These are phyloP conservation scores for Aspergillus pseudoviridinutans DNA, from an alignment of 2,329 filamentous ascomycete genomes.

Conservation along the genomic window DNA sequence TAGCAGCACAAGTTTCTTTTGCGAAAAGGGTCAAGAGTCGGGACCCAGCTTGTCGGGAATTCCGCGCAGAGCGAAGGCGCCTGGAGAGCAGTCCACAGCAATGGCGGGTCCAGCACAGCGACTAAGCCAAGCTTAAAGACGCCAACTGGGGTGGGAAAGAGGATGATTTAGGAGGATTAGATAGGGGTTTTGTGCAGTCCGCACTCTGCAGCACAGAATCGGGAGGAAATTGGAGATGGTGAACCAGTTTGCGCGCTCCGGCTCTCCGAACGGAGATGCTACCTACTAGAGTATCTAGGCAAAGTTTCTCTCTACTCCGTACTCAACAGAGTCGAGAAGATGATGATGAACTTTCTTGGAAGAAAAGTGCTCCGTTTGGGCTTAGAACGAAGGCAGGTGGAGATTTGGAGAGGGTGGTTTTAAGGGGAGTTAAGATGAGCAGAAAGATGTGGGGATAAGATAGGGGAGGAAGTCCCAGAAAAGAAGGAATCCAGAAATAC, in stretches of 20 bases:
- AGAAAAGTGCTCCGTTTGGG: background rate
- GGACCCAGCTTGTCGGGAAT: constrained; percentile 25
- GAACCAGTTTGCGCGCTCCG: background rate
- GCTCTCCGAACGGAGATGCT: background rate
- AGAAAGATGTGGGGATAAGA: background rate
- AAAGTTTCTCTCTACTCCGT: background rate
- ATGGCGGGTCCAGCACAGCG: constrained; percentile 21
- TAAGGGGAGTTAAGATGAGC: background rate
- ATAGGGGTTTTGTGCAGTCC: constrained; percentile 5
- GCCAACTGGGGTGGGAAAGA: constrained; percentile 16
- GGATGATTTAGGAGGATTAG: constrained; percentile 18
- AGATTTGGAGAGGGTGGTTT: background rate
- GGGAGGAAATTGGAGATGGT: background rate
- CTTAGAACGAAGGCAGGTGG: background rate
- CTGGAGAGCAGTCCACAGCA: constrained; percentile 22
- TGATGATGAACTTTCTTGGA: background rate
- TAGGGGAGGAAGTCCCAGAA: background rate
- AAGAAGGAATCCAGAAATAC: background rate
- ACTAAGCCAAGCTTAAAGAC: constrained; percentile 27
- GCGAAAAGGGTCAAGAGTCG: constrained; percentile 22
- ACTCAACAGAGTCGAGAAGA: background rate
- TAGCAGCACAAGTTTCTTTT: constrained; percentile 25
- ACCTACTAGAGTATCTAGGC: background rate
- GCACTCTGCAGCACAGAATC: background rate
- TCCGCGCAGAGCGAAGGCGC: constrained; percentile 21